A percentile compares a stretch with the other conserved stretches of the same genome.
Conservation (phyloP, 2,329 filamentous ascomycete species). For the Calonectria crousiana region DNA sequence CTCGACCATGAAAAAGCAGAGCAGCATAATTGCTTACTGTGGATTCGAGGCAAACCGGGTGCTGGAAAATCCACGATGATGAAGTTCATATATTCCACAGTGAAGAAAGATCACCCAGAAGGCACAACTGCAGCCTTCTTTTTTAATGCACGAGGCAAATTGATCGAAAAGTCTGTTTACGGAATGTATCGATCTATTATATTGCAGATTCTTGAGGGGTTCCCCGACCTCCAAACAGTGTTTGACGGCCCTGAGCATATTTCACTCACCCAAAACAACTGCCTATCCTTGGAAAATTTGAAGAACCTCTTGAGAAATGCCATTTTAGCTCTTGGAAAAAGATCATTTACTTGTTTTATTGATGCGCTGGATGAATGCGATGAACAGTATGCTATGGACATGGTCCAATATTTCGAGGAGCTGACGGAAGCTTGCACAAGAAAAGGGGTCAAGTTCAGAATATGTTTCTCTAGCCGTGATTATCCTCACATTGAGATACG, state of each 20-base stretch:
- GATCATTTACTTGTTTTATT: conserved; percentile 31
- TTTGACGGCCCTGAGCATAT: conserved; percentile 38
- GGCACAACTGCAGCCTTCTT: conserved; percentile 58
- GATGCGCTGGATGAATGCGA: conserved; percentile 63
- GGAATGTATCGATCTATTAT: conserved; percentile 66
- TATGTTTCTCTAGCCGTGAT: conserved; percentile 60
- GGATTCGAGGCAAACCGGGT: conserved; percentile 61
- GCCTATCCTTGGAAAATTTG: conserved; percentile 24
- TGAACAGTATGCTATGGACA: conserved; percentile 54
- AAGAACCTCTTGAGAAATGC: conserved; percentile 40
- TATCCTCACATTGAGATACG: conserved; percentile 56
- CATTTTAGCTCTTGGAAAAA: conserved; percentile 24
- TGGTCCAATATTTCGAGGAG: conserved; percentile 58
- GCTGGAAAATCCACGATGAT: conserved; percentile 61
- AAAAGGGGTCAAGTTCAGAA: conserved; percentile 20
- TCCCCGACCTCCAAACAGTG: conserved; percentile 49
- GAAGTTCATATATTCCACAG: conserved; percentile 50
- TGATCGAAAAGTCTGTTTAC: conserved; percentile 56
- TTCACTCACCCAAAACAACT: fast-evolving
- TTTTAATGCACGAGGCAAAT: conserved; percentile 61
- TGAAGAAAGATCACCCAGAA: conserved; percentile 20
- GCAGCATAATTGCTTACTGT: conserved; percentile 52
- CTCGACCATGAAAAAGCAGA: not conserved
- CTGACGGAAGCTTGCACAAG: conserved; percentile 46
- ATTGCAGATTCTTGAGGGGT: conserved; percentile 55